A percentile compares a stretch with the other conserved stretches of the same genome.
These are phyloP conservation scores for Prunus yedoensis DNA, from an alignment of 331 rosid species.

Conservation along the genomic window DNA sequence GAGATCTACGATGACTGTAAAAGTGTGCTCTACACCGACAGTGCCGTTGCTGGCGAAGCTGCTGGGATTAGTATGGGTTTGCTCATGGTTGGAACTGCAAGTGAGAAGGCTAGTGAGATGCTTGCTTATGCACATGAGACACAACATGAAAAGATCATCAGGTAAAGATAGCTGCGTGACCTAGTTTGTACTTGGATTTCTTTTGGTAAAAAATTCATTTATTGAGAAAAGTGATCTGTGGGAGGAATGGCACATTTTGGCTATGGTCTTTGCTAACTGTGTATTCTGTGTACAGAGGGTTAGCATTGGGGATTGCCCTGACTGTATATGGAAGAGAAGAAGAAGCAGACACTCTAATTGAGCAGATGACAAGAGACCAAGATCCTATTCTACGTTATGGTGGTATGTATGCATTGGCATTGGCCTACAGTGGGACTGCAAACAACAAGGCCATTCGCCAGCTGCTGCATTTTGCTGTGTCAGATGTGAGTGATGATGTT, in stretches of 20 bases:
- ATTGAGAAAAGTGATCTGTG: not conserved
- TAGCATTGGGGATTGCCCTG: conserved; percentile 91
- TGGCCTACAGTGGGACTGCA: conserved; percentile 95
- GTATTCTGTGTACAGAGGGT: conserved; percentile 57
- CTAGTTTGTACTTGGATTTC: not conserved
- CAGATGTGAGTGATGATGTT: conserved; percentile 98
- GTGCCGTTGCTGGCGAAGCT: conserved; percentile 98
- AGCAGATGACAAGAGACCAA: conserved; percentile 97
- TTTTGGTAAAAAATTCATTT: not conserved
- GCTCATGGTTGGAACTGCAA: conserved; percentile 98
- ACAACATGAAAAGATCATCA: conserved; percentile 86
- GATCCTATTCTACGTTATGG: conserved; percentile 97
- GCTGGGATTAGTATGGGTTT: conserved; percentile 99
- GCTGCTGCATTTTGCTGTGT: conserved; percentile 94
- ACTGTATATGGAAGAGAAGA: conserved; percentile 98
- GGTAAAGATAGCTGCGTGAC: conserved; percentile 42
- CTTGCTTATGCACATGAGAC: conserved; percentile 94
- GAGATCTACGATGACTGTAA: conserved; percentile 85
- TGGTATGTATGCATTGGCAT: conserved; percentile 97
- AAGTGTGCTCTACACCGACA: conserved; percentile 84
- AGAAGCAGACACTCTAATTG: conserved; percentile 93
- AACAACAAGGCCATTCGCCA: conserved; percentile 96
- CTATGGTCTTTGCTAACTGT: not conserved
- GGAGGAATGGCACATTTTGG: not conserved
- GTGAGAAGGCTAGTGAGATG: conserved; percentile 98